Base-by-base conservation (phyloP, 2,329 filamentous ascomycete genomes). In the Colletotrichum zoysiae region DNA sequence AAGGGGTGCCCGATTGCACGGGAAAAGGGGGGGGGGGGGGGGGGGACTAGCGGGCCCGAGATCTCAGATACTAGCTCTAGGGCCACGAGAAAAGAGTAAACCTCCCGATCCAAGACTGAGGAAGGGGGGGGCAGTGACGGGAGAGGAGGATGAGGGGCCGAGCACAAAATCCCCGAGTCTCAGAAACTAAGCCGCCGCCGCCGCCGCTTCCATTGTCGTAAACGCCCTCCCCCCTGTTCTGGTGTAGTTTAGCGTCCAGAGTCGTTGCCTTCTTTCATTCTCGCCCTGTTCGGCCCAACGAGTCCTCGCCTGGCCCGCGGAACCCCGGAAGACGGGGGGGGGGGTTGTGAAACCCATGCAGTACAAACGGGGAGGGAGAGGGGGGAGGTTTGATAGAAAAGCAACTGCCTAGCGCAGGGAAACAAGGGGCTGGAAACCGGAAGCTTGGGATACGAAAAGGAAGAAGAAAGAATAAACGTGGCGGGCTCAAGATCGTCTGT, bases 31-130 rank as follows among this genome's bases (percentile, higher is more conserved):
- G n/a, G n/a, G n/a, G n/a, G n/a, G n/a, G n/a, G n/a, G 5, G 44
- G 44, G 20, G 26, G 1, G 40, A 12, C 16, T 20, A 62, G 33
- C n/a, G 18, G 14, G 59, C 30, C 30, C 44, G 20, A n/a, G 30
- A 26, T 16, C 23, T 26, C 16, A 63, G 60, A 63, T 63, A 18
- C 60, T 53, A 63, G 48, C 46, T 35, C 16, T 35, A 51, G 35
- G 35, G 23, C 46, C 16, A n/a, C 7, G 16, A 30, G 46, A 11
- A 40, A 26, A 50, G 18, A 42, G 35, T 42, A 51, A 63, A 53
- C 33, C 23, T 50, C 23, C 33, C 48, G 35, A 42, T 18, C 7
- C 7, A 20, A 42, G 48, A 23, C 18, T n/a, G 20, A n/a, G n/a
- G 12, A 20, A 3, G 2, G 18, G 8, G 2, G 18, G 58, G 40